Evolutionary conservation across 176 grass and related monocot species (phyloP).

Genomic region (Carex littledalei): DNA sequence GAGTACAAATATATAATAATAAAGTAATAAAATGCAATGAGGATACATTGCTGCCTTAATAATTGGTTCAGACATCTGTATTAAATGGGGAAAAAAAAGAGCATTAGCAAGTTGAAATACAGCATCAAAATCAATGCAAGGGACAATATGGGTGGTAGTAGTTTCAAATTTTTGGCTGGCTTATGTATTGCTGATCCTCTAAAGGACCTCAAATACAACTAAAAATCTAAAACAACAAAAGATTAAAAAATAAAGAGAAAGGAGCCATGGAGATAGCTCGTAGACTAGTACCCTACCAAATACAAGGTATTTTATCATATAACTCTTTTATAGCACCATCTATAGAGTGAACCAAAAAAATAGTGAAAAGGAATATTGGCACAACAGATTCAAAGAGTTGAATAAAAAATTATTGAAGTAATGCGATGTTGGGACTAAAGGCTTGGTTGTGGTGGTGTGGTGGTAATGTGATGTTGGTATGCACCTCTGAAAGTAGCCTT

Average conservation of each 20-base stretch:
- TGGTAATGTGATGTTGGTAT: not conserved
- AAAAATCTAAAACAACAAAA: not conserved
- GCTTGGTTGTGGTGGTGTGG: no score
- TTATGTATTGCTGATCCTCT: not conserved
- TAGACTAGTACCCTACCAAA: not conserved
- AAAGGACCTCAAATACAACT: not conserved
- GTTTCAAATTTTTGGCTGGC: not conserved
- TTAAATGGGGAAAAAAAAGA: not conserved
- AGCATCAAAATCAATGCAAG: not conserved
- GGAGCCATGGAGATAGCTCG: not conserved
- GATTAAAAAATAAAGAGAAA: not conserved
- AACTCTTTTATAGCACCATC: not conserved
- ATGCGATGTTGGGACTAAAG: not conserved
- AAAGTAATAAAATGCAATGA: conserved; percentile 18
- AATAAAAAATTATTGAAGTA: not conserved
- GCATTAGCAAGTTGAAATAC: conserved; percentile 7
- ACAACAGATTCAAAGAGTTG: not conserved
- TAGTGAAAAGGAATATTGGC: not conserved
- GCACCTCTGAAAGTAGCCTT: conserved; percentile 68
- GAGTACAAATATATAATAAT: not conserved
- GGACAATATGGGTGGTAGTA: not conserved
- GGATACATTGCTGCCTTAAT: conserved; percentile 88
- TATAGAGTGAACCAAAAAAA: not conserved
- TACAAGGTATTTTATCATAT: not conserved
- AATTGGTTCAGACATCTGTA: conserved; percentile 85